phyloP scores from a whole-genome alignment of 179 eudicot species.

The Actinidia polygama region DNA sequence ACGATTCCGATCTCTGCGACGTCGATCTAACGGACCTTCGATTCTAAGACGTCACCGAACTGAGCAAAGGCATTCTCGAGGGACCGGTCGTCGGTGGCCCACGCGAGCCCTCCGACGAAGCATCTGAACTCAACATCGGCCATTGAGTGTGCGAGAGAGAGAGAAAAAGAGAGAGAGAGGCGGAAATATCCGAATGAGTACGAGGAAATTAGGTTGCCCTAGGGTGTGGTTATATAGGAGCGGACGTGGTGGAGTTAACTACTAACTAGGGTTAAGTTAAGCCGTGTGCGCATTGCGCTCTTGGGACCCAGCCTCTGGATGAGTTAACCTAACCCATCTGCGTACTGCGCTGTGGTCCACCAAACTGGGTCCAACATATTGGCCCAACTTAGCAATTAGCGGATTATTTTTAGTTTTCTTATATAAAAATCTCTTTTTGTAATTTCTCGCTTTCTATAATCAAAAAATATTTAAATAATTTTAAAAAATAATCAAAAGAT shows the following conservation, averaged over 20 bases:
- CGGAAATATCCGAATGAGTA: neutral
- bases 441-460: too few species aligned
- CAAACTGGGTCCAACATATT: too few species aligned
- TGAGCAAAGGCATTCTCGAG: slow-evolving; percentile 69
- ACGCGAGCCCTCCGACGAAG: slow-evolving; percentile 96
- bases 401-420: too few species aligned
- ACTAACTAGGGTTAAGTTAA: slow-evolving; percentile 4
- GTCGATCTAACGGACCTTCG: slow-evolving; percentile 75
- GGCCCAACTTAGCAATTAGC: too few species aligned
- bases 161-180: neutral
- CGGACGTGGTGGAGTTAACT: slow-evolving; percentile 8
- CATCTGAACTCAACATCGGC: slow-evolving; percentile 82
- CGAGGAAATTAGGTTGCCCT: neutral
- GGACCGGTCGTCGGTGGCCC: slow-evolving; percentile 82
- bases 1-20: slow-evolving; percentile 43
- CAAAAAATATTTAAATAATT: too few species aligned
- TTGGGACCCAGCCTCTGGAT: neutral
- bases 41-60: slow-evolving; percentile 75
- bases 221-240: slow-evolving; percentile 14
- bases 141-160: slow-evolving; percentile 20
- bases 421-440: too few species aligned
- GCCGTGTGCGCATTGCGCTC: slow-evolving; percentile 20
- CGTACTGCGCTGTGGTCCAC: too few species aligned
- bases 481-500: too few species aligned
- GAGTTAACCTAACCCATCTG: too few species aligned